Base-by-base conservation (phyloP, 1,139 yeast genomes). In the Nakaseomyces delphensis region DNA sequence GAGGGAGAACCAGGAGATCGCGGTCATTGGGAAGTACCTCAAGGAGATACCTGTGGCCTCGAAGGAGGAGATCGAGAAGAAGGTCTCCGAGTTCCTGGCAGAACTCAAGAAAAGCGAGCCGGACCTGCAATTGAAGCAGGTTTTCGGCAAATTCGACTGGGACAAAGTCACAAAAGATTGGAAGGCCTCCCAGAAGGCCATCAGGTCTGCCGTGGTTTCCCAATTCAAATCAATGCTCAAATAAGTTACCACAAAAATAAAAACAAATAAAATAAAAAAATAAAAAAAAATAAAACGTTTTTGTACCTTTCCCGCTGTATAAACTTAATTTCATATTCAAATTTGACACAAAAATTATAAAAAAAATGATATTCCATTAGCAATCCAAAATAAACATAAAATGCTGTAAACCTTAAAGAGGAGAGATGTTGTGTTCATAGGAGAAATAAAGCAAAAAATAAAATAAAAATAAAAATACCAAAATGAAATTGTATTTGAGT, bases 1-100 rank as follows among this genome's bases (percentile, higher is more conserved):
- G 23, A 74, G 70, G 47, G 87, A 80, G 59, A 52, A 64, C 21
- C 60, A 65, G 29, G 84, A 79, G 58, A 60, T 73, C 24, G 62
- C 55, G 0, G 62, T 77, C 36, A 66, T 80, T 36, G 52, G 68
- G 24, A 59, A 62, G 30, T 73, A 78, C 47, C 53, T 72, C 37
- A 46, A 53, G 2, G 51, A 60, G 29, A 58, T 80, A 20, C 77
- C 79, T 7, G 73, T 77, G 37, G 73, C 83, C 1, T 59, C 72
- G 1, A 67, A 66, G 23, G 73, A 66, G 30, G 79, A 77, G 42
- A 55, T 79, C 23, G 72, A 70, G 36, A 54, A 53, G 1, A 68
- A 67, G 39, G 70, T 76, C 4, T 44, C 46, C 10, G 62, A 59
- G 5, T 52, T 74, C 16, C 60, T 74, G 36, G 49, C 56, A 3